A percentile compares a stretch with the other conserved stretches of the same genome.
These are phyloP conservation scores for Saccharomyces paradoxus DNA, from an alignment of 805 yeast species.

Conservation along the genomic window DNA sequence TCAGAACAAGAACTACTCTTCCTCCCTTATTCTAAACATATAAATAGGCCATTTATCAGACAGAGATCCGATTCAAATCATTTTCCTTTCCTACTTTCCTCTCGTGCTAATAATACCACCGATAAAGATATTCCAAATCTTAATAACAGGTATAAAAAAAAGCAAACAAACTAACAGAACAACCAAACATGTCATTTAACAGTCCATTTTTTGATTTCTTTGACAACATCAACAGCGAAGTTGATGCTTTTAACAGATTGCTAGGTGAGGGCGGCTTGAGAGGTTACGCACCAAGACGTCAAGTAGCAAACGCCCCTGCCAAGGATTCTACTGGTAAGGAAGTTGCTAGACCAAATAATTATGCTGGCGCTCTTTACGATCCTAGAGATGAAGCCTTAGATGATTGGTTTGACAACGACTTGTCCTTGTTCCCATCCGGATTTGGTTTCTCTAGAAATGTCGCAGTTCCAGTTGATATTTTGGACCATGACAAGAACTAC, in stretches of 20 bases:
- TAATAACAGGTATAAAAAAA: neutral
- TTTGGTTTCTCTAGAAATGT: slow-evolving; percentile 17
- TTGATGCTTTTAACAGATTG: slow-evolving; percentile 32
- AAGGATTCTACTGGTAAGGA: slow-evolving; percentile 4
- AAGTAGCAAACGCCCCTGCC: slow-evolving; percentile 9
- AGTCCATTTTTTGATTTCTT: slow-evolving; percentile 40
- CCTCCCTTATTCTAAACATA: neutral
- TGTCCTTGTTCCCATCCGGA: slow-evolving; percentile 23
- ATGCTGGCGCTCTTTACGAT: neutral
- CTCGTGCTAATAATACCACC: neutral
- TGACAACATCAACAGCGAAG: slow-evolving; percentile 37
- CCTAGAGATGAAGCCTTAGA: slow-evolving; percentile 6
- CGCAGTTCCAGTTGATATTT: slow-evolving; percentile 40
- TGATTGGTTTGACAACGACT: slow-evolving; percentile 21
- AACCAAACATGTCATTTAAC: slow-evolving; percentile 27
- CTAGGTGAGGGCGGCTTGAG: slow-evolving; percentile 25
- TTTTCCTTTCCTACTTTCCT: neutral
- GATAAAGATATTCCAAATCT: neutral
- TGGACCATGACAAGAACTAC: slow-evolving; percentile 37
- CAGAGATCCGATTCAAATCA: neutral
- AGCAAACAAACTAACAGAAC: neutral
- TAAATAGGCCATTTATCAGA: neutral
- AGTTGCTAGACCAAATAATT: slow-evolving; percentile 5
- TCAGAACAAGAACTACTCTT: neutral
- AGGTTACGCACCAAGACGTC: slow-evolving; percentile 17